Evolutionary conservation across 306 rosid genomes (phyloP).

Genomic region (Vachellia collinsii): DNA sequence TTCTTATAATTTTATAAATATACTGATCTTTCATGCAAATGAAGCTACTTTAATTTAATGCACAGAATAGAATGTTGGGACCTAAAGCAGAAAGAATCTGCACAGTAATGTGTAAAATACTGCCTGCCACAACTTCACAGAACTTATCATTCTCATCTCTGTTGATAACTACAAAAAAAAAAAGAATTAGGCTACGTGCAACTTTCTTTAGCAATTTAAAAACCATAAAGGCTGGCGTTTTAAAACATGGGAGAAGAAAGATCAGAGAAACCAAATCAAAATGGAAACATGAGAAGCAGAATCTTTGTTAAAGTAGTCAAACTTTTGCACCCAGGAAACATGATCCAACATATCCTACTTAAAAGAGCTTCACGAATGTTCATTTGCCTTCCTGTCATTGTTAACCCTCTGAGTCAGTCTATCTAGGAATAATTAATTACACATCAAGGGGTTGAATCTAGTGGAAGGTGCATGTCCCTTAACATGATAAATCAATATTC

Average conservation of each 20-base stretch:
- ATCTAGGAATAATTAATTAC: constrained; percentile 17
- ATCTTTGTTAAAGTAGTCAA: constrained; percentile 62
- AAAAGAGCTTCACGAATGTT: constrained; percentile 9
- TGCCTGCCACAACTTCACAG: constrained; percentile 1
- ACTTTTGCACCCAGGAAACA: constrained; percentile 53
- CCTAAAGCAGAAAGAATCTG: constrained; percentile 40
- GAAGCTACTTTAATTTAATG: constrained; percentile 21
- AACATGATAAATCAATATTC: too few species aligned
- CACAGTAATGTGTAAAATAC: constrained; percentile 30
- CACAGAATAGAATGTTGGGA: constrained; percentile 44
- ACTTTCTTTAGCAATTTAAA: neutral
- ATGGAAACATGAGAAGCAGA: constrained; percentile 55
- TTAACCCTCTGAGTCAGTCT: neutral
- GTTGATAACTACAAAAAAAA: neutral
- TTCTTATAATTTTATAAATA: neutral
- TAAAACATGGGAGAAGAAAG: neutral
- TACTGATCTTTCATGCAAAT: constrained; percentile 22
- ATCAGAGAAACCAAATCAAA: constrained; percentile 50
- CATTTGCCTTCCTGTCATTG: neutral
- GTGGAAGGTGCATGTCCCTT: too few species aligned
- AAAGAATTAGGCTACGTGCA: neutral
- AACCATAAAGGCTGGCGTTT: neutral
- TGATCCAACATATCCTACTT: constrained; percentile 22
- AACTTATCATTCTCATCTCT: constrained; percentile 30
- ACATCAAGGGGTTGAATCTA: too few species aligned